These are phyloP conservation scores for Chlamydomonas eustigma DNA, from an alignment of 139 green algal species.

Conservation along the genomic window DNA sequence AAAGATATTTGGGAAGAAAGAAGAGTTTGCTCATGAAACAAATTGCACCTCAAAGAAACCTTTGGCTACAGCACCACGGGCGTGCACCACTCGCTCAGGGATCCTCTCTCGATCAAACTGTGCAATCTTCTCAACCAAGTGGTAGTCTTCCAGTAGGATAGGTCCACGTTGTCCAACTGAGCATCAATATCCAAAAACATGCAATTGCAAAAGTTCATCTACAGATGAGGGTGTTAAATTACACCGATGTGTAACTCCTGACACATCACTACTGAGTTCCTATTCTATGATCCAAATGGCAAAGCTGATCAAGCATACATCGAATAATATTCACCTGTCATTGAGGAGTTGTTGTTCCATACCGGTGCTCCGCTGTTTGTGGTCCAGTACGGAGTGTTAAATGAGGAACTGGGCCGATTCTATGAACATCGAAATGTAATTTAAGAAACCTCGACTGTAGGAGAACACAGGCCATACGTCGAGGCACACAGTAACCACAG, in stretches of 20 bases:
- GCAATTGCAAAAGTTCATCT: slow-evolving; percentile 4
- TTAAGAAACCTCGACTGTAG: too few species aligned
- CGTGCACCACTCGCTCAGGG: slow-evolving; percentile 94
- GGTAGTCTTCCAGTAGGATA: slow-evolving; percentile 82
- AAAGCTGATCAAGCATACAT: too few species aligned
- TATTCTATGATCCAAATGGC: too few species aligned
- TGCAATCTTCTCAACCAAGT: slow-evolving; percentile 92
- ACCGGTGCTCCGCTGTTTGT: slow-evolving; percentile 89
- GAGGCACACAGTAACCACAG: too few species aligned
- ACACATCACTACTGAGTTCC: too few species aligned
- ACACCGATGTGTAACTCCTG: too few species aligned
- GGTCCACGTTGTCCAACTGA: slow-evolving; percentile 50
- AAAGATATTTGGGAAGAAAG: too few species aligned
- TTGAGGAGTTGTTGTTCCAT: slow-evolving; percentile 90
- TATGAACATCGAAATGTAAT: too few species aligned
- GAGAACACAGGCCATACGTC: too few species aligned
- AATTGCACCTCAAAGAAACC: slow-evolving; percentile 96
- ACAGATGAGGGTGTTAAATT: too few species aligned
- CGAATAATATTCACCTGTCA: too few species aligned
- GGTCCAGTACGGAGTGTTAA: slow-evolving; percentile 70
- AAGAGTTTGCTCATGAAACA: too few species aligned
- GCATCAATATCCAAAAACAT: not conserved
- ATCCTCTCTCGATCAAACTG: slow-evolving; percentile 95
- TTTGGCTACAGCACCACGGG: slow-evolving; percentile 88
- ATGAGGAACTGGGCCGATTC: slow-evolving; percentile 27